Base-by-base conservation (phyloP, 495 filamentous ascomycete genomes). In the Trichoderma reesei region DNA sequence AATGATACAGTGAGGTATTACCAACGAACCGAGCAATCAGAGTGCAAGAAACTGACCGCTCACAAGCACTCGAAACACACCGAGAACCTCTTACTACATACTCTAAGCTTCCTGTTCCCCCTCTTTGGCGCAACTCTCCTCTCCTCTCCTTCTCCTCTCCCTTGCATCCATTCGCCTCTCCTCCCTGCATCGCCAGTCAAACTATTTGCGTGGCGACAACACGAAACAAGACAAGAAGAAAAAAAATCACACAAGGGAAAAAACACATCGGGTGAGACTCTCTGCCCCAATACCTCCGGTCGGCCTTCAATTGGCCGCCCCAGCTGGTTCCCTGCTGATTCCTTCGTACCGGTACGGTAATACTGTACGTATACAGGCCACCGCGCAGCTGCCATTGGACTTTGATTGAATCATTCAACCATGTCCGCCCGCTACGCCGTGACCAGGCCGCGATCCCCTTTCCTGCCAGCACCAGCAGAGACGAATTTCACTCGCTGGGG, bases 401-500 rank as follows among this genome's bases (percentile, higher is more conserved):
- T 26, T 26, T 26, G 38, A 39, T 39, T n/a, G 51, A 56, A 33
- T 56, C 51, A 56, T 34, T 34, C 51, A 56, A 16, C 51, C 31
- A 48, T 18, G 18, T 56, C 51, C 20, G 51, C 26, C 51, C 51
- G 51, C 51, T 13, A 20, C 51, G 51, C 31, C 26, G 44, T 9
- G 26, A 26, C 20, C 51, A 56, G 34, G 51, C 51, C 51, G 9
- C 51, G 11, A 56, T 56, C 51, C 51, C 51, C 51, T 56, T 56
- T 56, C 51, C 9, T 16, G 10, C 41, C 20, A 14, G 41, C 16
- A 44, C 41, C 5, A 18, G 9, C 16, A 56, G 26, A 33, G 26
- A 56, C 51, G 51, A 56, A 56, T 56, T 56, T 56, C 51, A 7
- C 51, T 56, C 51, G 51, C 51, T 56, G 51, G 51, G 31, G 51